These are phyloP conservation scores for Monilinia polystroma DNA, from an alignment of 2,329 filamentous ascomycete species.

Conservation along the genomic window DNA sequence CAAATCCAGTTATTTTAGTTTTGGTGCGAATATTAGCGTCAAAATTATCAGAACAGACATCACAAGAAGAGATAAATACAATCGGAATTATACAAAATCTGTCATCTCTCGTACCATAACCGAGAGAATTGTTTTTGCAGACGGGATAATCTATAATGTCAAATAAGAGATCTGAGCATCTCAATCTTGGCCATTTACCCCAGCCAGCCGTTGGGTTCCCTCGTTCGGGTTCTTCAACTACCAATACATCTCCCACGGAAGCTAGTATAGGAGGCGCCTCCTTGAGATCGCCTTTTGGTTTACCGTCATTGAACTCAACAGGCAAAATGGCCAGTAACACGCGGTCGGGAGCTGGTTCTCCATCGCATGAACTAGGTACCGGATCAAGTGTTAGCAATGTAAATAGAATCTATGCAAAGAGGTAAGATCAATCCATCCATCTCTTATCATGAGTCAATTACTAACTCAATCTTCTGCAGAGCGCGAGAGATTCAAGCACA, in stretches of 20 bases:
- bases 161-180: slow-evolving; percentile 80
- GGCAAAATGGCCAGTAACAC: slow-evolving; percentile 59
- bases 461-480: slow-evolving; percentile 48
- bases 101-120: slow-evolving; percentile 36
- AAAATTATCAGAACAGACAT: slow-evolving; percentile 24
- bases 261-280: slow-evolving; percentile 57
- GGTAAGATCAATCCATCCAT: slow-evolving; percentile 56
- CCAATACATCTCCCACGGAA: slow-evolving; percentile 79
- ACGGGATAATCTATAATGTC: slow-evolving; percentile 81
- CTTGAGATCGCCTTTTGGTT: slow-evolving; percentile 71
- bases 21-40: slow-evolving; percentile 11
- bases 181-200: slow-evolving; percentile 77
- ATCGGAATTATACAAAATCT: slow-evolving; percentile 33
- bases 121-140: slow-evolving; percentile 33
- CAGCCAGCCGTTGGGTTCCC: slow-evolving; percentile 41
- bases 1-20: slow-evolving; percentile 3
- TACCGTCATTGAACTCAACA: slow-evolving; percentile 59
- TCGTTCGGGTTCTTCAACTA: slow-evolving; percentile 71
- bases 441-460: background rate
- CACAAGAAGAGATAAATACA: slow-evolving; percentile 27
- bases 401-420: slow-evolving; percentile 81
- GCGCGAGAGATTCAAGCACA: slow-evolving; percentile 96
- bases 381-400: slow-evolving; percentile 56
- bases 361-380: slow-evolving; percentile 72
- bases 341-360: slow-evolving; percentile 89